A percentile compares a stretch with the other conserved stretches of the same genome.
Evolutionary conservation across 306 rosid genomes (phyloP).

Genomic region (Hippophae rhamnoides): DNA sequence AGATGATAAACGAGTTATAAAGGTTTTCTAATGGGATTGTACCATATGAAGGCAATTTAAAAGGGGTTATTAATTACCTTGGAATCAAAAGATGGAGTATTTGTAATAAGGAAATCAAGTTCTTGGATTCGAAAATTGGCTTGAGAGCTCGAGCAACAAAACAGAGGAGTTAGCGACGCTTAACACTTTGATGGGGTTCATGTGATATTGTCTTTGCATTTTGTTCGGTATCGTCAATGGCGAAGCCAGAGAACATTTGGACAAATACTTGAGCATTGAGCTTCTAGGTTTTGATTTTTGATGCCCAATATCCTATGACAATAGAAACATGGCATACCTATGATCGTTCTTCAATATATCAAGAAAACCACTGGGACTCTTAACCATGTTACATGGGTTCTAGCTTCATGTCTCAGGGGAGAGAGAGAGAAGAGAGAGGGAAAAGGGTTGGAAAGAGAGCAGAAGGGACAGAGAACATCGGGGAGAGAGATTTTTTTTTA

Average conservation of each 20-base stretch:
- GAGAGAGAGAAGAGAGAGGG: too few relatives aligned
- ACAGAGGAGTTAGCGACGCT: constrained; percentile 26
- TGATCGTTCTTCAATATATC: constrained; percentile 66
- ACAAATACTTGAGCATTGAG: constrained; percentile 8
- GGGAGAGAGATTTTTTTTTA: too few relatives aligned
- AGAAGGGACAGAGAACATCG: too few relatives aligned
- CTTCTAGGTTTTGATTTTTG: constrained; percentile 35
- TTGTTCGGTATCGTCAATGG: constrained; percentile 31
- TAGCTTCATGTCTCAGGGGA: too few relatives aligned
- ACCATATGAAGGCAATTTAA: constrained; percentile 36
- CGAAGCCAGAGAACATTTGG: constrained; percentile 27
- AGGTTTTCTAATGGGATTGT: constrained; percentile 21
- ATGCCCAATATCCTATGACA: constrained; percentile 83
- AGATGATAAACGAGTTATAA: constrained; percentile 34
- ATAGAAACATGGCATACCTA: constrained; percentile 72
- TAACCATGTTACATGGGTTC: too few relatives aligned
- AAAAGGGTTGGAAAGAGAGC: too few relatives aligned
- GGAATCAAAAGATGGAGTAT: constrained; percentile 50
- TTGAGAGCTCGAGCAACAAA: constrained; percentile 28
- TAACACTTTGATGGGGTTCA: constrained; percentile 41
- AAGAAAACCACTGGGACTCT: too few relatives aligned
- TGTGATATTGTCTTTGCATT: constrained; percentile 54
- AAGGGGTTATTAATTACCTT: constrained; percentile 41
- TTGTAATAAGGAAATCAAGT: constrained; percentile 55
- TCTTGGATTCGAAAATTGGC: constrained; percentile 59